A percentile compares a stretch with the other conserved stretches of the same genome.
Conservation (phyloP, 2,329 filamentous ascomycete species). For the Aspergillus quadrilineatus region DNA sequence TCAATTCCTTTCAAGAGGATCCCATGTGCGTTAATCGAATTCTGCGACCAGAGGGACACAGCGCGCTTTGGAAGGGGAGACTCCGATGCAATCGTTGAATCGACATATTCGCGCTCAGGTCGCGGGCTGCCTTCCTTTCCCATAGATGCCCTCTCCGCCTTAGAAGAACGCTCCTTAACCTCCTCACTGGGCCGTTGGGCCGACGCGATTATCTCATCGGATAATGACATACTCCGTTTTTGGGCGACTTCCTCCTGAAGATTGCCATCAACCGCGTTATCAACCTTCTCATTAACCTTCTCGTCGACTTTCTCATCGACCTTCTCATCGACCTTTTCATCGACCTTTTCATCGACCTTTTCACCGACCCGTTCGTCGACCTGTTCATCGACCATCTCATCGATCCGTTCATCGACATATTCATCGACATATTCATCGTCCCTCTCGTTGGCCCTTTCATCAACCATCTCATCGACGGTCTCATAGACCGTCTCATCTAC, state of each 20-base stretch:
- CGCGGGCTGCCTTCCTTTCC: too few species aligned
- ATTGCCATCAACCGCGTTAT: too few species aligned
- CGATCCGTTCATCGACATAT: too few species aligned
- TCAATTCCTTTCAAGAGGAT: slow-evolving; percentile 41
- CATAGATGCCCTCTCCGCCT: not conserved
- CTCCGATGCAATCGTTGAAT: slow-evolving; percentile 25
- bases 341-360: not conserved
- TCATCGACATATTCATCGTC: too few species aligned
- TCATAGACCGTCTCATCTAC: not conserved
- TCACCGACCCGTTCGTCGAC: too few species aligned
- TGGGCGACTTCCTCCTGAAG: too few species aligned
- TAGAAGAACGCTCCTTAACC: not conserved
- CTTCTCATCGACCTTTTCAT: too few species aligned
- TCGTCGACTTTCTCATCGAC: not conserved
- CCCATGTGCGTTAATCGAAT: slow-evolving; percentile 36
- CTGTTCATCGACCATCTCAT: too few species aligned
- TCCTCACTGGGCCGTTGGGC: not conserved
- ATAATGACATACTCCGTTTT: not conserved
- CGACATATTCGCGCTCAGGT: not conserved
- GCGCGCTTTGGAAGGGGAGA: slow-evolving; percentile 29
- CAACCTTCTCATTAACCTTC: not conserved
- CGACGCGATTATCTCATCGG: not conserved
- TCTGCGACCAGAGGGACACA: slow-evolving; percentile 41
- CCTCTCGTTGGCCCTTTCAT: not conserved
- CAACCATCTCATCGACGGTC: not conserved